A percentile compares a stretch with the other conserved stretches of the same genome.
phyloP scores from a whole-genome alignment of 352 stramenopile species.

The Phytophthora pini region DNA sequence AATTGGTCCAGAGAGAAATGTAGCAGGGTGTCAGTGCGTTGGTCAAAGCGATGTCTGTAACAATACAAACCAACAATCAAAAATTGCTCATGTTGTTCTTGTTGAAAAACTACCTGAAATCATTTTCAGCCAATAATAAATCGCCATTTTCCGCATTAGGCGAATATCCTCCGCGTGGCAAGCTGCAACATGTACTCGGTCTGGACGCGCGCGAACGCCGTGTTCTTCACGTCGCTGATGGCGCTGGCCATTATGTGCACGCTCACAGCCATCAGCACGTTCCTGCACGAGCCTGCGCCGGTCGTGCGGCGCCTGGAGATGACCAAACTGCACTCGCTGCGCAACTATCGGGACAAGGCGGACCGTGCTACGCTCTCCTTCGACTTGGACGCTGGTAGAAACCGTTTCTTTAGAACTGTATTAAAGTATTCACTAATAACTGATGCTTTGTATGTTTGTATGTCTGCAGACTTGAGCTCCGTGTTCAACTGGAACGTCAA shows the following conservation, averaged over 20 bases:
- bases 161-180: constrained; percentile 24
- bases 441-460: constrained; percentile 2
- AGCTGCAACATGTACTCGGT: constrained; percentile 77
- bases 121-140: constrained; percentile 21
- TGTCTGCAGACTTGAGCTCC: constrained; percentile 68
- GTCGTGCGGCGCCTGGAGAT: constrained; percentile 70
- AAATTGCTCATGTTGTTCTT: background rate
- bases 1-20: constrained; percentile 4
- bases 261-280: constrained; percentile 79
- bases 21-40: constrained; percentile 13
- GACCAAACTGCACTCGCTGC: constrained; percentile 78
- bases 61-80: constrained; percentile 20
- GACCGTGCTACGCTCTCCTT: constrained; percentile 87
- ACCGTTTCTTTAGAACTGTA: too few species aligned
- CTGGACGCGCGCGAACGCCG: constrained; percentile 84
- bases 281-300: constrained; percentile 60
- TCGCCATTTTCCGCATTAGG: background rate
- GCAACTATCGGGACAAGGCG: constrained; percentile 81
- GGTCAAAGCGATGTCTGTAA: constrained; percentile 18
- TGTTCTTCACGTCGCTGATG: constrained; percentile 86
- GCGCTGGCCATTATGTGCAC: constrained; percentile 75
- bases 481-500: constrained; percentile 94
- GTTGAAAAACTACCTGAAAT: background rate
- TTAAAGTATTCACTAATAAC: background rate
- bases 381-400: constrained; percentile 73